phyloP scores from a whole-genome alignment of 805 yeast genomes.

The Hanseniaspora pseudoguilliermondii region DNA sequence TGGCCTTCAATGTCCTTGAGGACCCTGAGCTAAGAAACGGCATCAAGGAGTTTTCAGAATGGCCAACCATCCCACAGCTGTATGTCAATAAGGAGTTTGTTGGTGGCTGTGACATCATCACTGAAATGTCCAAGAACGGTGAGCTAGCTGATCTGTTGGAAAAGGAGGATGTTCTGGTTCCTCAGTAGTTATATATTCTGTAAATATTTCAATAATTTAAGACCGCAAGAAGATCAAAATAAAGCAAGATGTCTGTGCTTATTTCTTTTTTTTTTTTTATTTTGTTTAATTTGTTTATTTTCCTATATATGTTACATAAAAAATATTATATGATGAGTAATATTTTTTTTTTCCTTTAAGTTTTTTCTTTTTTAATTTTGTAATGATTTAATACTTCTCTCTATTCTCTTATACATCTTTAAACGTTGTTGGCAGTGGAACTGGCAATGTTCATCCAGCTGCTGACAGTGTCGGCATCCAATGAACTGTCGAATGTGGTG shows the following conservation, averaged over 20 bases:
- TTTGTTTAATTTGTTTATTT: neutral
- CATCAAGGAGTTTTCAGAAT: slow-evolving; percentile 83
- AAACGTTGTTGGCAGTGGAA: slow-evolving; percentile 30
- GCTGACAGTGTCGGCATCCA: slow-evolving; percentile 44
- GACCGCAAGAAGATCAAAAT: neutral
- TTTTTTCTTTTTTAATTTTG: neutral
- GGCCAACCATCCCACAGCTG: slow-evolving; percentile 98
- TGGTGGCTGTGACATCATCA: slow-evolving; percentile 94
- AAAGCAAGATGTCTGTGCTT: neutral
- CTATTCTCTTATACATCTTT: neutral
- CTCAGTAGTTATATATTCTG: slow-evolving; percentile 40
- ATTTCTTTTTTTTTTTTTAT: neutral
- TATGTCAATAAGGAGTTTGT: slow-evolving; percentile 83
- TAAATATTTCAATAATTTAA: neutral
- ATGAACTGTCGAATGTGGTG: slow-evolving; percentile 38
- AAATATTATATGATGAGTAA: neutral
- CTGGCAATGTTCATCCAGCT: slow-evolving; percentile 47
- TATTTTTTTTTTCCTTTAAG: too few relatives aligned
- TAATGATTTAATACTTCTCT: neutral
- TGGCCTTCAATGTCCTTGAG: slow-evolving; percentile 92
- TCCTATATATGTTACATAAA: neutral
- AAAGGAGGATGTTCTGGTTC: slow-evolving; percentile 61
- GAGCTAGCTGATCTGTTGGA: slow-evolving; percentile 79
- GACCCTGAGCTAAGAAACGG: slow-evolving; percentile 91
- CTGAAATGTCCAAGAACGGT: slow-evolving; percentile 83